Base-by-base conservation (phyloP, 164 flowering plant species). In the Magnolia officinalis region DNA sequence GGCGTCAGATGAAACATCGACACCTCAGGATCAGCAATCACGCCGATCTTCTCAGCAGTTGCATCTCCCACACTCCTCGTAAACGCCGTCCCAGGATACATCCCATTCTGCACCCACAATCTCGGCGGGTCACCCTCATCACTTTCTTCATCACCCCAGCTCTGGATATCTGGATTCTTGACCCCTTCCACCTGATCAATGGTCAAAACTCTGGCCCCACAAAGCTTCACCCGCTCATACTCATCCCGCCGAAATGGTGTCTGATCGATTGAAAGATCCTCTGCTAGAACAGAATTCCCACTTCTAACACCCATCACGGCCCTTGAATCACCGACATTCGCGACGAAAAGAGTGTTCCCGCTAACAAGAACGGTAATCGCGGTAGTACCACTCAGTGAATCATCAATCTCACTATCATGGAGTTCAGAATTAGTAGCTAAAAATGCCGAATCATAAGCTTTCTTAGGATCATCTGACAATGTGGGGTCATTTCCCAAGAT, bases 61-160 rank as follows among this genome's bases (percentile, higher is more conserved):
- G 87, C 79, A 80, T 96, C 98, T 37, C 99, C 99, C 11, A 96
- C 84, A 80, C 98, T 96, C 81, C 99, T 86, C 18, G 98, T 90
- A 84, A 96, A 92, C 24, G 99, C 98, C 50, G 99, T 92, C 19
- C 98, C 99, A 8, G 98, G 98, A 74, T 89, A 90, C 93, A 88
- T 87, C 59, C 88, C 96, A 85, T 92, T 80, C 75, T 86, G 94
- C 13, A 92, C 92, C 99, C 99, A 96, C 78, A 96, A 76, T 84
- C 99, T 90, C 6, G 99, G 99, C 20, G 99, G 99, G 86, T 96
- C 99, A 64, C 87, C 85, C 0, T 92, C 91, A 26, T 88, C 88
- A 68, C 80, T 85, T 77, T 94, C 98, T 82, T 94, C 99, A 84
- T 88, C 86, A 2, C 97, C 98, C 99, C 99, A 96, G 2, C 78